These are phyloP conservation scores for Inonotus hispidus DNA, from an alignment of 1,284 basidiomycete species.

Conservation along the genomic window DNA sequence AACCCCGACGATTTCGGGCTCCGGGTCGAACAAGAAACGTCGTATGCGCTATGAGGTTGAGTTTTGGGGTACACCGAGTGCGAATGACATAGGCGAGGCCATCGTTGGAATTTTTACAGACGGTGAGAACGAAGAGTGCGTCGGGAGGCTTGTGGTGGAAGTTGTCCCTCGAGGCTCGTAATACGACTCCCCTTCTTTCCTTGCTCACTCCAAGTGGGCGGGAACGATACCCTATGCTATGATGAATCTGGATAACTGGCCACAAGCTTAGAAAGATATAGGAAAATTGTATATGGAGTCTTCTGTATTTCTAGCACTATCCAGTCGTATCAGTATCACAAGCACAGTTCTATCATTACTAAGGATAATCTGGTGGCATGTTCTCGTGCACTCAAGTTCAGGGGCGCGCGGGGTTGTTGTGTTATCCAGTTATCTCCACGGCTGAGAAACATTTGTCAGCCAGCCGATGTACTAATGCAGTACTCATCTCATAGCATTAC, in stretches of 20 bases:
- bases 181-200: too few relatives aligned
- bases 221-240: too few relatives aligned
- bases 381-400: too few relatives aligned
- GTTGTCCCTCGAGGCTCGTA: conserved; percentile 40
- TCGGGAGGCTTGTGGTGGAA: conserved; percentile 53
- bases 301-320: conserved; percentile 1
- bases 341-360: background rate
- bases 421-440: too few relatives aligned
- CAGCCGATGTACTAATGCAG: too few relatives aligned
- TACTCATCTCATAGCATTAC: too few relatives aligned
- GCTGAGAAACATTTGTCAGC: too few relatives aligned
- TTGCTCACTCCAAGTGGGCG: too few relatives aligned
- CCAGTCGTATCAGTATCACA: background rate
- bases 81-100: conserved; percentile 49
- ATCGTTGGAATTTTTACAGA: conserved; percentile 51
- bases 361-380: background rate
- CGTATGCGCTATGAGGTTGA: conserved; percentile 40
- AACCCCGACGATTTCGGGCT: background rate
- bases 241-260: too few relatives aligned
- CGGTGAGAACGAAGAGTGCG: conserved; percentile 38
- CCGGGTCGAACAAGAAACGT: conserved; percentile 25
- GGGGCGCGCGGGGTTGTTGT: too few relatives aligned
- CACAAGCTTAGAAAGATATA: too few relatives aligned
- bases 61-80: conserved; percentile 49
- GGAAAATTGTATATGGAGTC: background rate